Base-by-base conservation (phyloP, 805 yeast genomes). In the Sugiyamaella mastotermitis region DNA sequence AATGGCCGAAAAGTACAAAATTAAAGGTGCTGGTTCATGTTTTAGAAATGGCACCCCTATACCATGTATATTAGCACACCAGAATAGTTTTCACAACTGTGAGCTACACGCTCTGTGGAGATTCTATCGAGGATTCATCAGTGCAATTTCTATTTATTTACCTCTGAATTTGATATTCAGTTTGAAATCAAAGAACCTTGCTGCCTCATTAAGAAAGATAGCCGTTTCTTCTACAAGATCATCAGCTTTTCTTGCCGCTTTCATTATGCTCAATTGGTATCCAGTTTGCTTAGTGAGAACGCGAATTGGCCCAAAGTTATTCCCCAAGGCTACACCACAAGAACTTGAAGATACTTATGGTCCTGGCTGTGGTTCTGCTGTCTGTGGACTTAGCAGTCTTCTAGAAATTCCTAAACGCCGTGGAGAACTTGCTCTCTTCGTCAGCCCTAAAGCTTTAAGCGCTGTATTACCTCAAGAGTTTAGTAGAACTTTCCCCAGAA, bases 61-160 rank as follows among this genome's bases (percentile, higher is more conserved):
- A 19, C 61, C 59, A 4, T 70, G 76, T 48, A 52, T 46, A 11
- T 43, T 67, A 15, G 65, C 69, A 4, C 76, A 70, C 50, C 64
- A 63, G 1, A 65, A 62, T 50, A 38, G 48, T 33, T 55, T 66
- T 10, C 40, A 49, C 3, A 66, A 50, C 48, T 70, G 76, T 48
- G 75, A 70, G 43, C 27, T 65, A 11, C 72, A 70, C 51, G 74
- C 73, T 3, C 49, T 68, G 21, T 68, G 68, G 66, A 44, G 75
- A 30, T 66, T 68, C 40, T 48, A 35, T 38, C 51, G 71, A 35
- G 73, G 74, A 2, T 65, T 70, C 44, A 41, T 39, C 32, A 62
- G 63, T 42, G 68, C 74, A 2, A 33, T 66, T 42, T 53, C 57
- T 34, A 38, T 70, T 10, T 70, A 70, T 51, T 59, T 66, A 2